Evolutionary conservation across 805 yeast species (phyloP).

Genomic region (Candida tammaniensis): DNA sequence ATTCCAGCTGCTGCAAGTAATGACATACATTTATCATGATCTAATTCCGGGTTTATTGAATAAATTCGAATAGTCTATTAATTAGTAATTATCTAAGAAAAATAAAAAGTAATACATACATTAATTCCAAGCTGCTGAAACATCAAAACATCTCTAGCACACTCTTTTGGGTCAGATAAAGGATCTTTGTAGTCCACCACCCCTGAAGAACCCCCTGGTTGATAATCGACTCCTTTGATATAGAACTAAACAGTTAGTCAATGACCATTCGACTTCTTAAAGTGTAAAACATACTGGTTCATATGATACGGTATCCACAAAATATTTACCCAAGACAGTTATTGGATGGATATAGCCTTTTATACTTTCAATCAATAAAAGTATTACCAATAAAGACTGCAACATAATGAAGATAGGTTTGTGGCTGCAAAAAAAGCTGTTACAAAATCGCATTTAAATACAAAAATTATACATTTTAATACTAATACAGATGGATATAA

Average conservation of each 20-base stretch:
- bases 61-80: constrained; percentile 67
- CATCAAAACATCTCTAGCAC: constrained; percentile 78
- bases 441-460: background rate
- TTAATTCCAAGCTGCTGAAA: constrained; percentile 86
- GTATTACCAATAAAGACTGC: no score
- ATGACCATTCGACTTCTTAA: background rate
- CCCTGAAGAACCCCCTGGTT: constrained; percentile 92
- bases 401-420: no score
- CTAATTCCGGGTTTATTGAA: constrained; percentile 74
- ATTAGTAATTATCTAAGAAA: constrained; percentile 25
- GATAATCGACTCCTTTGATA: constrained; percentile 88
- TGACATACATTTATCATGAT: constrained; percentile 91
- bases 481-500: no score
- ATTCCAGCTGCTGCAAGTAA: constrained; percentile 88
- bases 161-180: constrained; percentile 62
- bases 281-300: constrained; percentile 52
- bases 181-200: constrained; percentile 63
- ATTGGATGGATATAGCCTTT: constrained; percentile 57
- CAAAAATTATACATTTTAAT: background rate
- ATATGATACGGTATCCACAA: constrained; percentile 69
- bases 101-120: constrained; percentile 16
- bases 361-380: background rate
- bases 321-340: constrained; percentile 63
- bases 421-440: no score
- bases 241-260: constrained; percentile 51